Evolutionary conservation across 116 monocot genomes (phyloP), one percentile per base, ranked within the genome.

Genomic region (Iris pallida): DNA sequence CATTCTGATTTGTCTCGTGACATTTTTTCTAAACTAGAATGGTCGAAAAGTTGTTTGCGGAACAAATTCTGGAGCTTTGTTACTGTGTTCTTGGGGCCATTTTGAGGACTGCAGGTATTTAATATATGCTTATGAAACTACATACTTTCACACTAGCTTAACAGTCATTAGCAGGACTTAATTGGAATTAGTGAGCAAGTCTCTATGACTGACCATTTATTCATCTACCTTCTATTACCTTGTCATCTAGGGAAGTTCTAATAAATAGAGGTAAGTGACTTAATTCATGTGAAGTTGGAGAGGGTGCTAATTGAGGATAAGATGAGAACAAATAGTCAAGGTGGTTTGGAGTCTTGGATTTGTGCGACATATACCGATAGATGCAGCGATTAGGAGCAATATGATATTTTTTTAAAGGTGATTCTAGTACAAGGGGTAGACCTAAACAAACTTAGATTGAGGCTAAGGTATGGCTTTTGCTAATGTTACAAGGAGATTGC

Each of bases 11-110:
- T 41, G 40, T 53, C 30, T 30, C 30, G 0, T 30, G 30, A 30
- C 30, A 30, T 20, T 15, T 53, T 59, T 7, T 14, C 17, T 40
- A n/a, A 53, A 53, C 52, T 65, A 96, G 96, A 80, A 88, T 83
- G 89, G 92, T 61, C 65, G 75, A 74, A 96, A 96, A 76, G 85
- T 96, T 65, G 65, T 91, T 54, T 96, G 89, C 81, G 96, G 96
- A 66, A 82, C 92, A 61, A 89, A 89, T 70, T 87, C 74, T 52
- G 96, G 96, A 73, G 81, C 84, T 42, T 48, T 92, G 51, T 73
- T 96, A 60, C 63, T 96, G 41, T 96, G 89, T 74, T 87, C 92
- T 48, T 96, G 92, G 96, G 92, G 96, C 40, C 76, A 78, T 77
- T 87, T 96, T 48, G 74, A 85, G 65, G 96, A 96, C 71, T 89